Conservation (phyloP, 495 filamentous ascomycete species). For the Xylaria scruposa region DNA sequence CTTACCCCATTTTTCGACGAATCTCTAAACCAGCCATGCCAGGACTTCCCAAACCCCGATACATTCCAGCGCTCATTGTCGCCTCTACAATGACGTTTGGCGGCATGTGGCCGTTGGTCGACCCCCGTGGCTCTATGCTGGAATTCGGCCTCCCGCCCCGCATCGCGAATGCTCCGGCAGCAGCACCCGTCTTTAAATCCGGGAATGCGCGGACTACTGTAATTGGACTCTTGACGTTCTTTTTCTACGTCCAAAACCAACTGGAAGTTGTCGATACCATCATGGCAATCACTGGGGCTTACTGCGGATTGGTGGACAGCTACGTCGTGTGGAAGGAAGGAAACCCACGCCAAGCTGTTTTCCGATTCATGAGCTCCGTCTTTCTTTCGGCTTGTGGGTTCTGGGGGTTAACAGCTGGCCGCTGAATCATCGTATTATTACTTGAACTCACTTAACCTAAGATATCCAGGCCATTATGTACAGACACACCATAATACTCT, state of each 20-base stretch:
- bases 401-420: slow-evolving; percentile 36
- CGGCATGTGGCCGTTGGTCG: slow-evolving; percentile 40
- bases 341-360: slow-evolving; percentile 32
- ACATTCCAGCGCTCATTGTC: slow-evolving; percentile 42
- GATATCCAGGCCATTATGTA: background rate
- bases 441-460: background rate
- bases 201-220: slow-evolving; percentile 41
- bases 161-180: slow-evolving; percentile 37
- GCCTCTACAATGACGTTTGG: slow-evolving; percentile 41
- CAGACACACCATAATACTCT: background rate
- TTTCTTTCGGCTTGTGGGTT: slow-evolving; percentile 40
- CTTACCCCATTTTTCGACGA: background rate
- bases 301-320: slow-evolving; percentile 43
- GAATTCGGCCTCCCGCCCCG: slow-evolving; percentile 43
- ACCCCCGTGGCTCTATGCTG: slow-evolving; percentile 39
- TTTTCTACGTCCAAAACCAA: slow-evolving; percentile 42
- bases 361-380: slow-evolving; percentile 36
- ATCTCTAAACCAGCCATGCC: slow-evolving; percentile 28
- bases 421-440: background rate
- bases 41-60: slow-evolving; percentile 27
- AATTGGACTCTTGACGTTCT: slow-evolving; percentile 37
- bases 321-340: slow-evolving; percentile 43
- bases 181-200: slow-evolving; percentile 39
- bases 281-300: slow-evolving; percentile 40
- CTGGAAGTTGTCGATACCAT: slow-evolving; percentile 43